Evolutionary conservation across 345 rosid genomes (phyloP), one percentile per base, ranked within the genome.

Genomic region (Jatropha curcas): DNA sequence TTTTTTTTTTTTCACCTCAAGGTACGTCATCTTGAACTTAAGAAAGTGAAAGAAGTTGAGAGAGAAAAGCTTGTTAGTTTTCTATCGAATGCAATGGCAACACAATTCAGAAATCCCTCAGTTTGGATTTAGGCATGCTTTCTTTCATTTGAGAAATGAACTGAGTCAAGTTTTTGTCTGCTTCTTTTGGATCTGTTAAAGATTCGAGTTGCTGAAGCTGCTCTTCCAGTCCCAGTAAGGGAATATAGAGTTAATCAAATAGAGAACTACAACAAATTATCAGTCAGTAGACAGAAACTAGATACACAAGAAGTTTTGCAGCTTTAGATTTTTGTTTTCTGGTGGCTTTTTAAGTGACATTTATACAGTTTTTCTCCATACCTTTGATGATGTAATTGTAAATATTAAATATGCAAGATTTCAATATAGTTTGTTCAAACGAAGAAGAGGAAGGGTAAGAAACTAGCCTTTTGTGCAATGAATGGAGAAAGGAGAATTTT

Each of bases 21-120:
- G 98, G 94, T 92, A 71, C 90, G 95, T 5, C 93, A 92, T 77
- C 87, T 92, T 64, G 98, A 90, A 69, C 80, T 82, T 61, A 94
- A 92, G 83, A 90, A 71, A 82, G 95, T 85, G 83, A 94, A 89
- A 85, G 89, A 85, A 65, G 92, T 94, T 39, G 60, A 79, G 76
- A 90, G 88, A 79, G 91, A 88, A 51, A 62, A 75, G 33, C 88
- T 94, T 70, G 88, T 87, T 71, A 82, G 80, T 78, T 94, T 94
- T 82, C 83, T 94, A 43, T 74, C 80, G 76, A 88, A 86, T 76
- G 97, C 88, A 24, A 86, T 86, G 82, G 87, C 87, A 28, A 83
- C 86, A 37, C 98, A 89, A 64, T 94, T 89, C 71, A 81, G 91
- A 74, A 89, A 89, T 75, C 93, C 92, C 14, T 82, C 79, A 5